phyloP scores from a whole-genome alignment of 2,329 filamentous ascomycete species.

The Claviceps sp. region DNA sequence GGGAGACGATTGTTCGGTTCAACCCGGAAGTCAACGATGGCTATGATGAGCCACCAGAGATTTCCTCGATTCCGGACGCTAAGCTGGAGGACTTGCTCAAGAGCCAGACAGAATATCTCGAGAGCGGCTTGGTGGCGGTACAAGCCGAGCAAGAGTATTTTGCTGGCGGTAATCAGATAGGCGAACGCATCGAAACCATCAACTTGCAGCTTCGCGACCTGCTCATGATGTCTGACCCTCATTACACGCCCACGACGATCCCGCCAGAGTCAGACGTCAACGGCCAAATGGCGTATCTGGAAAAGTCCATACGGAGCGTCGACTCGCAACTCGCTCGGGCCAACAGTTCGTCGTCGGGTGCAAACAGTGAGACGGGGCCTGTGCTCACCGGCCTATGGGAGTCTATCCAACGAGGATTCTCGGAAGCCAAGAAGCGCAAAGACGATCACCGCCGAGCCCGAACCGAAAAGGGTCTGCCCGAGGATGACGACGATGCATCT shows the following conservation, averaged over 20 bases:
- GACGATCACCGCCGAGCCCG: constrained; percentile 38
- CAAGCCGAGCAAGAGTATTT: constrained; percentile 39
- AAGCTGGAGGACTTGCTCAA: constrained; percentile 34
- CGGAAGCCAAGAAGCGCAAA: constrained; percentile 40
- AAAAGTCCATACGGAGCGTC: constrained; percentile 41
- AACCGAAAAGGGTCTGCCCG: constrained; percentile 39
- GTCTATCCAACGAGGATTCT: constrained; percentile 36
- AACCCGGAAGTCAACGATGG: constrained; percentile 41
- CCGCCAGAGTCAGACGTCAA: constrained; percentile 43
- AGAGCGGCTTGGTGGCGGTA: constrained; percentile 49
- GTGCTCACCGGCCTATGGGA: constrained; percentile 44
- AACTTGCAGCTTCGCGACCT: constrained; percentile 52
- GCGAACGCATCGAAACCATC: constrained; percentile 44
- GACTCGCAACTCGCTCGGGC: constrained; percentile 29
- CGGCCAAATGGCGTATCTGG: constrained; percentile 55
- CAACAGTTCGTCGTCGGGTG: constrained; percentile 15
- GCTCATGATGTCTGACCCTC: constrained; percentile 33
- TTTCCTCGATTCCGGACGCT: constrained; percentile 12
- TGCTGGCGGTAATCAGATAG: constrained; percentile 20
- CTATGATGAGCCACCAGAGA: constrained; percentile 30
- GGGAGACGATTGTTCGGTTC: constrained; percentile 50
- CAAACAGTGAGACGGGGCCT: constrained; percentile 40
- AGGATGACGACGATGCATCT: constrained; percentile 45
- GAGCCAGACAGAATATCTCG: constrained; percentile 57
- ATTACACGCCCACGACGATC: constrained; percentile 44